A percentile compares a stretch with the other conserved stretches of the same genome.
Conservation (phyloP, 148 eudicot species). For the Salicornia ramosissima region DNA sequence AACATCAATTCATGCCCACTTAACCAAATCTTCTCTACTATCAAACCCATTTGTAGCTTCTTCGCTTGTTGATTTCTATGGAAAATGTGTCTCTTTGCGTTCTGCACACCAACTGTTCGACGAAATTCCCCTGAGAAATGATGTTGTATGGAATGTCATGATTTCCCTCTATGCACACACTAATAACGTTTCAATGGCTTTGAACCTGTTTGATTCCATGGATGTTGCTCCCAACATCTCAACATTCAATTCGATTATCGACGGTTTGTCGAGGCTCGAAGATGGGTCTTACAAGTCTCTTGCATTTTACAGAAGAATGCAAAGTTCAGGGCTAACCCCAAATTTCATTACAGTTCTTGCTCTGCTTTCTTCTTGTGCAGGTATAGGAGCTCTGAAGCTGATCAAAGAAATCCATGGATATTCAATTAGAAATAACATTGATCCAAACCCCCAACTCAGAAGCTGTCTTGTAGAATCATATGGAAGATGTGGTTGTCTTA, state of each 20-base stretch:
- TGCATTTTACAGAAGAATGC: conserved; percentile 41
- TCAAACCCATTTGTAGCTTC: conserved; percentile 48
- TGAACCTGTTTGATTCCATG: conserved; percentile 41
- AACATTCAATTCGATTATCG: conserved; percentile 41
- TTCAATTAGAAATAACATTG: conserved; percentile 30
- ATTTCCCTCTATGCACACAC: conserved; percentile 38
- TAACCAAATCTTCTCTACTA: conserved; percentile 28
- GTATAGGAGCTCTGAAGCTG: conserved; percentile 30
- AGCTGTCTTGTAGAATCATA: conserved; percentile 52
- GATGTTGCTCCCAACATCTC: conserved; percentile 41
- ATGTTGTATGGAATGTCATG: conserved; percentile 51
- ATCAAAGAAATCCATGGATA: conserved; percentile 45
- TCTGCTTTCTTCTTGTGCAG: conserved; percentile 40
- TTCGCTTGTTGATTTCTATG: conserved; percentile 43
- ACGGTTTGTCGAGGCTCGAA: conserved; percentile 31
- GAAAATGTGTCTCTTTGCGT: conserved; percentile 34
- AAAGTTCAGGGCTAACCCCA: conserved; percentile 27
- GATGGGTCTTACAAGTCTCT: conserved; percentile 32
- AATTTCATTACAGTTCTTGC: conserved; percentile 46
- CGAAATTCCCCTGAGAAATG: conserved; percentile 36
- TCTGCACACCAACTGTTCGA: conserved; percentile 44
- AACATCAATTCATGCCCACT: conserved; percentile 37
- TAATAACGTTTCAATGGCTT: conserved; percentile 26
- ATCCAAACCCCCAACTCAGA: conserved; percentile 37
- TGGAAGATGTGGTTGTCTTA: conserved; percentile 48